phyloP scores from a whole-genome alignment of 2,329 filamentous ascomycete genomes.

The Conoideocrella luteorostrata region DNA sequence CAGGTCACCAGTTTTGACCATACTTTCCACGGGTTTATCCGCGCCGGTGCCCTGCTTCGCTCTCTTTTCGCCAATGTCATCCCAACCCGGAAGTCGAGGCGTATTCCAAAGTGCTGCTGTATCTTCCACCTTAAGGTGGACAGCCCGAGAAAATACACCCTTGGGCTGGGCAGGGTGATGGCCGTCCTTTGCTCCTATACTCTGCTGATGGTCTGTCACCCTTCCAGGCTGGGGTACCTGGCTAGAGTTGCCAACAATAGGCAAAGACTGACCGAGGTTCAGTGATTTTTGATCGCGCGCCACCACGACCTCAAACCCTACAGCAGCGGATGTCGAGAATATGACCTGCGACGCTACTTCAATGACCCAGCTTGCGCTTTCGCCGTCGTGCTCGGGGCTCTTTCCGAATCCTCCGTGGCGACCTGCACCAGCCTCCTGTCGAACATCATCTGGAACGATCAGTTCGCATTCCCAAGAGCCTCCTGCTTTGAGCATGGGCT shows the following conservation, averaged over 20 bases:
- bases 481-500: slow-evolving; percentile 93
- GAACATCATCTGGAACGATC: slow-evolving; percentile 70
- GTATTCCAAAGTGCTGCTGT: slow-evolving; percentile 88
- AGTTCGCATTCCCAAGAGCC: slow-evolving; percentile 79
- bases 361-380: slow-evolving; percentile 76
- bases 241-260: slow-evolving; percentile 38
- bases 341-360: slow-evolving; percentile 90
- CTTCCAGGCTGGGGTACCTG: slow-evolving; percentile 59
- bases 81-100: slow-evolving; percentile 68
- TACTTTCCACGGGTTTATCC: slow-evolving; percentile 27
- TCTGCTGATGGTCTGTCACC: slow-evolving; percentile 69
- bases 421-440: slow-evolving; percentile 53
- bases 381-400: slow-evolving; percentile 37
- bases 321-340: slow-evolving; percentile 82
- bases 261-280: slow-evolving; percentile 49
- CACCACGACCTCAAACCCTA: slow-evolving; percentile 81
- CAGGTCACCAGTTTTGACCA: slow-evolving; percentile 25
- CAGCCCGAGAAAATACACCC: slow-evolving; percentile 78
- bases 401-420: slow-evolving; percentile 40
- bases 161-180: slow-evolving; percentile 57
- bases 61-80: slow-evolving; percentile 32
- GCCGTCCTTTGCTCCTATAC: slow-evolving; percentile 47
- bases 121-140: slow-evolving; percentile 76
- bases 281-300: slow-evolving; percentile 81
- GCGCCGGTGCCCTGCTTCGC: slow-evolving; percentile 15